Evolutionary conservation across 1,284 basidiomycete genomes (phyloP), one percentile per base, ranked within the genome.

Genomic region (Paramarasmius palmivorus): DNA sequence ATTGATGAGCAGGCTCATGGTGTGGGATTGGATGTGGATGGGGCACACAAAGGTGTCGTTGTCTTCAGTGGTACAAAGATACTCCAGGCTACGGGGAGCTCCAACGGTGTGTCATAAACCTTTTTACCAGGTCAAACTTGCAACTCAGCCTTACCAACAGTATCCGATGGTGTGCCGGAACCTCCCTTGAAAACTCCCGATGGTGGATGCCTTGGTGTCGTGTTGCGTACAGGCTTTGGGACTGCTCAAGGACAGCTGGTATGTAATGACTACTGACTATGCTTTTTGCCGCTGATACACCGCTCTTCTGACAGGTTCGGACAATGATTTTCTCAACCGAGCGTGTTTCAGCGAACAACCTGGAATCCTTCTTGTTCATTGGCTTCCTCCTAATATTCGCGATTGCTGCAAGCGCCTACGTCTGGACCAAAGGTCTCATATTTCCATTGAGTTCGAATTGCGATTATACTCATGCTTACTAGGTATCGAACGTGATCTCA

Each of bases 241-340:
- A 98, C 95, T 3, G 87, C 93, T 1, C 95, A 98, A 70, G 95
- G 95, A 49, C 93, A 96, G 70, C 84, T 98, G 42, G 93, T 98
- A 35, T 80, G 54, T 50, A 5, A 26, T 15, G 25, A 23, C 20
- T 50, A 41, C 9, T 9, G 29, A 8, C 10, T 15, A 17, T 14
- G 9, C 2, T 22, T 10, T 32, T 12, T 12, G 20, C 17, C 37
- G 12, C 10, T 39, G 19, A 26, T 35, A 12, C 7, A 22, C 17
- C 5, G 23, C 2, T 4, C n/a, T 14, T 1, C 42, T 23, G 7
- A 12, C 14, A 55, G 54, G 54, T 57, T 20, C 47, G 95, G 60
- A 98, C 95, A 1, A 98, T 98, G 95, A 94, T 98, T 58, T 98
- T 97, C 76, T 95, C 92, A 3, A 94, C 92, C 1, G 95, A 98